Evolutionary conservation across 2,329 filamentous ascomycete genomes (phyloP), one percentile per base, ranked within the genome.

Genomic region (Arthrocladium fulminans): DNA sequence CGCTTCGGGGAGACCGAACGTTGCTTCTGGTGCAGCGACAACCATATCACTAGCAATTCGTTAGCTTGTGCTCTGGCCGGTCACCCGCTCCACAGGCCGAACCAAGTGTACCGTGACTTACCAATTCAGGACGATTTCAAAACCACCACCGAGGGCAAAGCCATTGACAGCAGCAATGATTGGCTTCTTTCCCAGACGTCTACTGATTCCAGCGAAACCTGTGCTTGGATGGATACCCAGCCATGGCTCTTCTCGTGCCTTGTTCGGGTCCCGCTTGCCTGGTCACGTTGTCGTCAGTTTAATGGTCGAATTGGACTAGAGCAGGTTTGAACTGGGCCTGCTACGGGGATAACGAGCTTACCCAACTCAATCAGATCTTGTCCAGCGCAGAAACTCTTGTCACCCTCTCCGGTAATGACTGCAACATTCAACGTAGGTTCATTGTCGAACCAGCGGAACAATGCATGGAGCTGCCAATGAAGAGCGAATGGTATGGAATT

Each of bases 101-200:
- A 38, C 4, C 30, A 29, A 7, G 17, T n/a, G 32, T 5, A 15
- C 19, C 22, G 13, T 27, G 27, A 54, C 54, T 50, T 39, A 59
- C 56, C 56, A 59, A 41, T 59, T 59, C 37, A 59, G 35, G 22
- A 59, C 56, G 51, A 88, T 86, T 69, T 90, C 86, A 65, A 85
- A 81, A 1, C 84, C 86, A 46, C 85, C 86, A 29, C 86, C 86
- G 39, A 86, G 73, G 50, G 83, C 85, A 15, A 84, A 69, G 5
- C 86, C 86, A 60, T 88, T 86, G 17, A 89, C 82, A 1, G 85
- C 86, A 1, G 81, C 83, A 23, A 90, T 75, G 48, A 90, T 73
- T 4, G 86, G 86, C 60, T 90, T 90, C 65, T 79, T 80, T 41
- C 84, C 84, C 3, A 66, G 63, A 22, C 84, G 73, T 54, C 84